A percentile compares a stretch with the other conserved stretches of the same genome.
Evolutionary conservation across 164 flowering plant genomes (phyloP).

Genomic region (Magnolia sinica): DNA sequence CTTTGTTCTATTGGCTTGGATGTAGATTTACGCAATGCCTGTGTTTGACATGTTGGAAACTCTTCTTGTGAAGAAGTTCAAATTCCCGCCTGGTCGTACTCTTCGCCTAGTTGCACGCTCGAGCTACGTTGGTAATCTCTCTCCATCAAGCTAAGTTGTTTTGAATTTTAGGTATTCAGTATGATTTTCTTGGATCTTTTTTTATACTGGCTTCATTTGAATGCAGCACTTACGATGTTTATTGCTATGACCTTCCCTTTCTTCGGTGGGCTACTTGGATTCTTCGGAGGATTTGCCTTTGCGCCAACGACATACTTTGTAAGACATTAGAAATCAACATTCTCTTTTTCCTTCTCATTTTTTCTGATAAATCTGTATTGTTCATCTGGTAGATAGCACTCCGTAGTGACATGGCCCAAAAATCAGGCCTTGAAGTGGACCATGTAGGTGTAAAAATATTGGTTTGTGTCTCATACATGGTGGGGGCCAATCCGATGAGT

Average conservation of each 20-base stretch:
- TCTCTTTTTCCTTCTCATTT: not conserved
- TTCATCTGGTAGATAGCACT: not conserved
- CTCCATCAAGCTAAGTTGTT: no score
- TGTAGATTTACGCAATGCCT: slow-evolving; percentile 53
- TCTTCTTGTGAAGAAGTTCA: slow-evolving; percentile 38
- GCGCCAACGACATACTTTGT: slow-evolving; percentile 64
- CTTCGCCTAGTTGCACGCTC: slow-evolving; percentile 50
- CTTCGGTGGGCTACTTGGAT: slow-evolving; percentile 69
- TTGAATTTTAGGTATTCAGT: not conserved
- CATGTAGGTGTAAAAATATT: not conserved
- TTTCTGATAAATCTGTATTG: not conserved
- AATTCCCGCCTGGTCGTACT: slow-evolving; percentile 32
- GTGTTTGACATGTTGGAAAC: slow-evolving; percentile 69
- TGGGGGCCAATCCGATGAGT: not conserved
- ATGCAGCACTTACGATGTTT: slow-evolving; percentile 66
- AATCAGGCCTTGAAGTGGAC: not conserved
- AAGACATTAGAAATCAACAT: slow-evolving; percentile 15
- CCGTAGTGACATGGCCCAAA: not conserved
- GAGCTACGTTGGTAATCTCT: slow-evolving; percentile 53
- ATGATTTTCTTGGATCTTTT: not conserved
- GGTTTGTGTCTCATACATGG: no score
- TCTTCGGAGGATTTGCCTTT: slow-evolving; percentile 75
- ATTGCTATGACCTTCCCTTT: slow-evolving; percentile 62
- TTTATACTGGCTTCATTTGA: not conserved
- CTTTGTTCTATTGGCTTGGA: not conserved